Conservation (phyloP, 176 grass and related monocot species). For the Tillandsia leiboldiana region DNA sequence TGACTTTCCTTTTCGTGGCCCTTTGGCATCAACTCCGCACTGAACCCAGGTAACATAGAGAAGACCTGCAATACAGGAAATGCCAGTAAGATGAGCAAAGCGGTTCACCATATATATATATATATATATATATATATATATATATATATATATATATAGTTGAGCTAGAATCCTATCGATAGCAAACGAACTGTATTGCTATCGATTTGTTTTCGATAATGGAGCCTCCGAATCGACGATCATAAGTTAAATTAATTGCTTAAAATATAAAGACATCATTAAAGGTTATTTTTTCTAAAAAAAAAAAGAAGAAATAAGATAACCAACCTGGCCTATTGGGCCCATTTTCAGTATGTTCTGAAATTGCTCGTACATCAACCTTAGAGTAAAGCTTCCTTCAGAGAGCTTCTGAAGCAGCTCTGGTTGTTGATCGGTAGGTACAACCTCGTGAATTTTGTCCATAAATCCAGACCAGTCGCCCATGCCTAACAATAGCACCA, state of each 20-base stretch:
- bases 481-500: slow-evolving; percentile 39
- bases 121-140: not conserved
- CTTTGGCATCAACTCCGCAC: slow-evolving; percentile 82
- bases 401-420: slow-evolving; percentile 76
- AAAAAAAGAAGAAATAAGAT: not conserved
- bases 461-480: slow-evolving; percentile 90
- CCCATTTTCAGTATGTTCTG: slow-evolving; percentile 94
- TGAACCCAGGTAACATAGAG: slow-evolving; percentile 94
- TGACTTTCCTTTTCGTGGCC: slow-evolving; percentile 91
- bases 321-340: slow-evolving; percentile 72
- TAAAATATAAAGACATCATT: slow-evolving; percentile 4
- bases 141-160: not conserved
- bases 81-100: not conserved
- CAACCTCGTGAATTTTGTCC: slow-evolving; percentile 91
- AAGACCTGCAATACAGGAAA: slow-evolving; percentile 49
- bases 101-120: not conserved
- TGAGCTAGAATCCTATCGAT: no score
- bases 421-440: slow-evolving; percentile 89
- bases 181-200: no score
- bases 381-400: slow-evolving; percentile 91
- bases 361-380: slow-evolving; percentile 92
- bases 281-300: slow-evolving; percentile 4
- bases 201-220: no score
- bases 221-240: no score
- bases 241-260: not conserved